Evolutionary conservation across 2,329 filamentous ascomycete species (phyloP).

Genomic region (Purpureocillium takamizusanense): DNA sequence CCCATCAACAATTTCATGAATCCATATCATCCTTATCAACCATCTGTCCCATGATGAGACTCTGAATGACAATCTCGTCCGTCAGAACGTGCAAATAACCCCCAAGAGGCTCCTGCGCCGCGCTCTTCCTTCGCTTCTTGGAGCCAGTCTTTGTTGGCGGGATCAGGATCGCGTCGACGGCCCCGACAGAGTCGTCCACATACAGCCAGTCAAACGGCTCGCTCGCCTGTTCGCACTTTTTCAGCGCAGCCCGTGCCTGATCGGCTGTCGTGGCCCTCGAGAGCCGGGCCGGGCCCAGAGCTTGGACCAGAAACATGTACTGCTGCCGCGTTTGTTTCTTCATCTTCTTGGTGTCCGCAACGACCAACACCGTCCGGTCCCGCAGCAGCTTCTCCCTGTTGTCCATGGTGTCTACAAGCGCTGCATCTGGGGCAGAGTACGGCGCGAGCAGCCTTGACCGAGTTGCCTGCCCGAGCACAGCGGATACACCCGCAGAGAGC

Average conservation of each 20-base stretch:
- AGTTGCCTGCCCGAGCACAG: slow-evolving; percentile 65
- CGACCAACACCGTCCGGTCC: slow-evolving; percentile 59
- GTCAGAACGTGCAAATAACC: slow-evolving; percentile 59
- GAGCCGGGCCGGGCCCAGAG: slow-evolving; percentile 61
- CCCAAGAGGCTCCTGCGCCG: slow-evolving; percentile 18
- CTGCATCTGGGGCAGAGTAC: slow-evolving; percentile 49
- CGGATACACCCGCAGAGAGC: slow-evolving; percentile 74
- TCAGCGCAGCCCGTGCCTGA: slow-evolving; percentile 53
- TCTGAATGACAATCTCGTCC: slow-evolving; percentile 86
- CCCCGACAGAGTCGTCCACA: slow-evolving; percentile 56
- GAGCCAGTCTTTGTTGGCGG: slow-evolving; percentile 11
- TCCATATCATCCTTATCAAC: slow-evolving; percentile 50
- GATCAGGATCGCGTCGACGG: slow-evolving; percentile 39
- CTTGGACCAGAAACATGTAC: slow-evolving; percentile 73
- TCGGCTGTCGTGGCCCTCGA: slow-evolving; percentile 55
- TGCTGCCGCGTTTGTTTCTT: slow-evolving; percentile 56
- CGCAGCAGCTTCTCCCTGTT: slow-evolving; percentile 54
- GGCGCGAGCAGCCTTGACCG: slow-evolving; percentile 61
- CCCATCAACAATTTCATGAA: slow-evolving; percentile 1
- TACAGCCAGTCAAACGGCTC: slow-evolving; percentile 68
- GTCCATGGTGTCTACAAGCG: slow-evolving; percentile 47
- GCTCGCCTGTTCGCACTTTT: slow-evolving; percentile 36
- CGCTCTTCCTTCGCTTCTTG: slow-evolving; percentile 33
- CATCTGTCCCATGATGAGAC: slow-evolving; percentile 75
- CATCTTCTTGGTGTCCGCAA: slow-evolving; percentile 49